Base-by-base conservation (phyloP, 768 basidiomycete genomes). In the Lactifluus rugatus region DNA sequence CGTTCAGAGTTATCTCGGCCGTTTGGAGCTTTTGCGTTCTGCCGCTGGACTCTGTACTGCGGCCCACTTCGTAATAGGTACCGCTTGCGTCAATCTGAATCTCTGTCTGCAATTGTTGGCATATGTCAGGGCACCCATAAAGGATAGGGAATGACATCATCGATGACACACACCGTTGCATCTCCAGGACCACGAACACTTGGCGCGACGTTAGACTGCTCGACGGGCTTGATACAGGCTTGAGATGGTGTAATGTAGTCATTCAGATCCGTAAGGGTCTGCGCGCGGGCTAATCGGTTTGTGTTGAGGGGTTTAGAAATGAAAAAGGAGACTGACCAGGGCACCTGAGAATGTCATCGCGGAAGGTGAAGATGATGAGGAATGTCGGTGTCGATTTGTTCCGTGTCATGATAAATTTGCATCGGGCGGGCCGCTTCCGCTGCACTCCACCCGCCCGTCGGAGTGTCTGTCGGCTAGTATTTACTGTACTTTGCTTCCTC, bases 211-310 rank as follows among this genome's bases (percentile, higher is more conserved):
- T 79, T 78, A 9, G 73, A 70, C 58, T 79, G 75, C 65, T 83
- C 77, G 23, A 98, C 92, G 0, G 96, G 95, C 67, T 97, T 96
- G 73, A 98, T 97, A 72, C 96, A 99, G 19, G 89, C 89, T 73
- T 97, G 95, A 1, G 93, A 88, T 1, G 96, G 96, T 0, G 91
- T 88, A 44, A 99, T 90, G 70, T 93, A 99, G 72, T 98, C 96
- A 70, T 97, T 97, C 50, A 98, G 79, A 72, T 95, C 94, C 19
- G 91, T 92, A 48, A 97, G 74, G 9, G 88, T 93, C 91, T 93
- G 60, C 8, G 60, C 8, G 37, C 8, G 34, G 32, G 4, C 1
- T 31, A 23, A 36, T 23, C 8, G 37, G 47, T 36, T 34, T 2
- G 34, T 17, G 37, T 19, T 21, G 37, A 11, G 19, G 28, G 32